phyloP scores from a whole-genome alignment of 441 rosid species.

The Mallotus japonicus region DNA sequence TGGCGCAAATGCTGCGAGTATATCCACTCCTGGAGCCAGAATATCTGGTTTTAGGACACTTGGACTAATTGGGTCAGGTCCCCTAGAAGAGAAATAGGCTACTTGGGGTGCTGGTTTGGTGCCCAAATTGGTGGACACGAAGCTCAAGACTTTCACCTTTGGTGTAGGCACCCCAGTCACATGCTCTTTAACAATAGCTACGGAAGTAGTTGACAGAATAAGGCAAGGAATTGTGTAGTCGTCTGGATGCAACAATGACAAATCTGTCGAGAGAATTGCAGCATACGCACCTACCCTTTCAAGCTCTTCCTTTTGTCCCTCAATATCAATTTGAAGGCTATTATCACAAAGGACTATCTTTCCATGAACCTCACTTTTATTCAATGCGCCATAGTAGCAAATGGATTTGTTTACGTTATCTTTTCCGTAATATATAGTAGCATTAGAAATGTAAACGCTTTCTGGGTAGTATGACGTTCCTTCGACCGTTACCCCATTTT shows the following conservation, averaged over 20 bases:
- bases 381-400: constrained; percentile 24
- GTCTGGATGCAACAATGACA: constrained; percentile 10
- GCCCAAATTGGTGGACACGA: constrained; percentile 50
- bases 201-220: constrained; percentile 26
- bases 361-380: constrained; percentile 29
- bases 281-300: constrained; percentile 36
- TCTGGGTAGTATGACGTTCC: constrained; percentile 37
- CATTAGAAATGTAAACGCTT: constrained; percentile 26
- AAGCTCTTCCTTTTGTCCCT: constrained; percentile 31
- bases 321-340: background rate
- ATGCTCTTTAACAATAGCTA: constrained; percentile 21
- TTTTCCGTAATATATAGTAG: constrained; percentile 32
- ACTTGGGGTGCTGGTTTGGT: constrained; percentile 62
- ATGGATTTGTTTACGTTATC: constrained; percentile 22
- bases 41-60: constrained; percentile 65
- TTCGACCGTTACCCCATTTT: constrained; percentile 35
- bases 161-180: constrained; percentile 29
- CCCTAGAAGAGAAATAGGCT: constrained; percentile 69
- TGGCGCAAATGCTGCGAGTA: constrained; percentile 45
- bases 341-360: constrained; percentile 41
- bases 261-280: constrained; percentile 31
- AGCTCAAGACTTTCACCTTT: constrained; percentile 33
- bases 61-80: constrained; percentile 65
- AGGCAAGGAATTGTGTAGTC: constrained; percentile 32
- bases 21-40: constrained; percentile 65